Base-by-base conservation (phyloP, 1,284 basidiomycete species). In the Naganishia albida region DNA sequence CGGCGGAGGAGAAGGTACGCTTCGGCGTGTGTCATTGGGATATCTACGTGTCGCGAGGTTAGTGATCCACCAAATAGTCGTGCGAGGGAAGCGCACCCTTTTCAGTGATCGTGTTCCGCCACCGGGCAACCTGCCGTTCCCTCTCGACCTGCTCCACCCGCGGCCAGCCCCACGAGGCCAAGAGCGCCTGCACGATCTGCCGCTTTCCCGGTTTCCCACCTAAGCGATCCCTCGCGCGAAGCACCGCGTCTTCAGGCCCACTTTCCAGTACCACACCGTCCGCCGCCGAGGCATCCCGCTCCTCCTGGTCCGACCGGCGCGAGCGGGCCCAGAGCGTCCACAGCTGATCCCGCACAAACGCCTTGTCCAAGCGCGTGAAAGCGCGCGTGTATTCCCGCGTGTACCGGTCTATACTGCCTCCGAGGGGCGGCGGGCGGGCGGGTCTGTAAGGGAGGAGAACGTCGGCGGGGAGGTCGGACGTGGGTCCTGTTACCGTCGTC, bases 161-260 rank as follows among this genome's bases (percentile, higher is more conserved):
- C 64, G 40, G 70, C 70, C 62, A 71, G 55, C 70, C 73, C 73
- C 57, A 69, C 59, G 42, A 46, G 60, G 42, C 64, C 49, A 65
- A 52, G 15, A 62, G 55, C 59, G 15, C 51, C 52, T 55, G 49
- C 38, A 54, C 54, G 40, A 59, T 39, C 43, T 63, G 64, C 43
- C 51, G 23, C 34, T 56, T 63, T n/a, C 51, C 50, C 18, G 44
- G 42, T 34, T 48, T 62, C 34, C 44, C 1, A 20, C 42, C 53
- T 20, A 44, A n/a, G n/a, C n/a, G 18, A 13, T 49, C 38, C 26
- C 18, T 48, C 20, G 43, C 43, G 43, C 18, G 53, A 20, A 42
- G n/a, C n/a, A n/a, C n/a, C n/a, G n/a, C n/a, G n/a, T n/a, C n/a
- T n/a, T n/a, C n/a, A n/a, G n/a, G n/a, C n/a, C n/a, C n/a, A n/a